phyloP scores from a whole-genome alignment of 164 flowering plant species.

The Chloranthus sessilifolius region DNA sequence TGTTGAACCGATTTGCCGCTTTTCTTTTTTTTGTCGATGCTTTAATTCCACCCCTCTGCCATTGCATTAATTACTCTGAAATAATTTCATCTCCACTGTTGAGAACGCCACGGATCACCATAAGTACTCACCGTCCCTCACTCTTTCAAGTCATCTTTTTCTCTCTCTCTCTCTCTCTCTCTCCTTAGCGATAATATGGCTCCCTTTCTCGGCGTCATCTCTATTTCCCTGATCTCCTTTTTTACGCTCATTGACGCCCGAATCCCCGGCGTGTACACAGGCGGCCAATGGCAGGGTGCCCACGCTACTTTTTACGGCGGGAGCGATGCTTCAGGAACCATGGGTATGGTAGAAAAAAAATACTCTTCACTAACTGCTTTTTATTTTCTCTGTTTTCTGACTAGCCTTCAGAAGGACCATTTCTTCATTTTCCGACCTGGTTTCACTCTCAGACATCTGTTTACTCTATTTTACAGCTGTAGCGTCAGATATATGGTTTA shows the following conservation, averaged over 20 bases:
- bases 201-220: not conserved
- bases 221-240: conserved; percentile 21
- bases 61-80: conserved; percentile 14
- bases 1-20: too few species aligned
- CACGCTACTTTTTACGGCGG: conserved; percentile 96
- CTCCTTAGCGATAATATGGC: conserved; percentile 1
- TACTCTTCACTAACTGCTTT: not conserved
- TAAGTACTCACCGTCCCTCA: conserved; percentile 34
- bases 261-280: conserved; percentile 65
- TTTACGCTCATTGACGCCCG: conserved; percentile 34
- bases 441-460: not conserved
- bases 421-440: not conserved
- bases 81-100: conserved; percentile 15
- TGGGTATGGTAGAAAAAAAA: conserved; percentile 39
- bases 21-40: too few species aligned
- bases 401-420: not conserved
- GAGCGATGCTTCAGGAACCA: conserved; percentile 86
- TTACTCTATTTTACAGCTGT: too few species aligned
- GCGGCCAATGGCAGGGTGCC: conserved; percentile 62
- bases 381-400: not conserved
- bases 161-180: conserved; percentile 15
- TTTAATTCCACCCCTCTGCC: not conserved
- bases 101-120: conserved; percentile 9
- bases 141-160: conserved; percentile 9
- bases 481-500: too few species aligned